Conservation (phyloP, 1,284 basidiomycete species). For the Meira miltonrushii region DNA sequence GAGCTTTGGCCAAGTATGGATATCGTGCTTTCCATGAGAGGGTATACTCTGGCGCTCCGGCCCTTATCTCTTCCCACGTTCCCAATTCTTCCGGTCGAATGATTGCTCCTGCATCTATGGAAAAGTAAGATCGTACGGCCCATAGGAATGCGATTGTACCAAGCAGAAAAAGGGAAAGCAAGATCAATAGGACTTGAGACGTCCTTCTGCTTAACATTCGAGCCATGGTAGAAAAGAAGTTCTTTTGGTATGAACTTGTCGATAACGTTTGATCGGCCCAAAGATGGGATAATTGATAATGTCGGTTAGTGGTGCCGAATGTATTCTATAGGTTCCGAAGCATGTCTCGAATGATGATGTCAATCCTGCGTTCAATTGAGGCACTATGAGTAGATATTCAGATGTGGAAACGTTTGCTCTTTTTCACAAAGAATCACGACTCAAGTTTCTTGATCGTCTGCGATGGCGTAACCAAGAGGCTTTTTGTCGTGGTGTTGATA, state of each 20-base stretch:
- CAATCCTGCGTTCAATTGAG: no score
- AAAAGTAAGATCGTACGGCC: conserved; percentile 82
- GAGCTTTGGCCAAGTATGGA: conserved; percentile 33
- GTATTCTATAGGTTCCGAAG: no score
- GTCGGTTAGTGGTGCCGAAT: no score
- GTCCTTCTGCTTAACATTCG: conserved; percentile 6
- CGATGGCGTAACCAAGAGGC: no score
- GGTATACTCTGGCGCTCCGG: conserved; percentile 21
- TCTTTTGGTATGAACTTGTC: not conserved
- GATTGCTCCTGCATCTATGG: conserved; percentile 58
- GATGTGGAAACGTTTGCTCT: no score
- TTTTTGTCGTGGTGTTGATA: no score
- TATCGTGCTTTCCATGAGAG: conserved; percentile 28
- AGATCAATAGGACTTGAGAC: conserved; percentile 58
- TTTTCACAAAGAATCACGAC: no score
- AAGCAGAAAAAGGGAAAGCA: conserved; percentile 77
- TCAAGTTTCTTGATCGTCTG: no score
- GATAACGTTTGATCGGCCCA: no score
- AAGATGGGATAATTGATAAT: no score
- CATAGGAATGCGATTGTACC: conserved; percentile 89
- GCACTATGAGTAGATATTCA: no score
- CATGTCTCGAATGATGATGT: no score
- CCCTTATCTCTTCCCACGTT: conserved; percentile 43
- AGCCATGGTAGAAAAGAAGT: conserved; percentile 4
- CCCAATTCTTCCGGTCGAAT: conserved; percentile 44